Evolutionary conservation across 805 yeast species (phyloP), one percentile per base, ranked within the genome.

Genomic region (Saccharomycopsis olivae): DNA sequence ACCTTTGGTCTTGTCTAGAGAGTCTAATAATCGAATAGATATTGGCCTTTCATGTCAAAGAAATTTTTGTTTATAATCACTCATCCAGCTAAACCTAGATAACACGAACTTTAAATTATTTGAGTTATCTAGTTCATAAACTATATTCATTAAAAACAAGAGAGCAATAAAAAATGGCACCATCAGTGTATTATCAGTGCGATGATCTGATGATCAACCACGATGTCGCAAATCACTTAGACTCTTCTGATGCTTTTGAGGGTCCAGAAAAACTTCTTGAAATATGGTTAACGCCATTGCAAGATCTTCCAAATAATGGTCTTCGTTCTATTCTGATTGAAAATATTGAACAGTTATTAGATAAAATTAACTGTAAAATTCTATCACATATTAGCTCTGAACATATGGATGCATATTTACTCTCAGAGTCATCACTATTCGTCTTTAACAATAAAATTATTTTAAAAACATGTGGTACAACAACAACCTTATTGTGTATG

Each of bases 221-320:
- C 10, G 25, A 23, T 20, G 15, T 21, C 6, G n/a, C n/a, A n/a
- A n/a, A n/a, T n/a, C n/a, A 73, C 45, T 65, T 88, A 48, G 96
- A 88, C 62, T 87, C 96, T 15, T 69, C 94, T 11, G 81, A 76
- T 54, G 95, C 96, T 2, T 89, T 89, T 56, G 97, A 89, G 65
- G 97, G 98, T 5, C 97, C 98, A 24, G 97, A 89, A 60, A 92
- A 89, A 60, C 66, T 89, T 42, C 66, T 92, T 31, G 96, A 89
- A 57, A 66, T 89, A 43, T 88, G 96, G 96, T 78, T 87, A 56
- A 76, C 78, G 51, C 71, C 78, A 10, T 58, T 66, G 29, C 64
- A 54, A 19, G 49, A 58, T n/a, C 51, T 67, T 15, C 71, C 72
- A 1, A 24, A 51, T 20, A 57, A 64, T 10, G 47, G 52, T 8